Base-by-base conservation (phyloP, 2,329 filamentous ascomycete genomes). In the Neonectria faginata region DNA sequence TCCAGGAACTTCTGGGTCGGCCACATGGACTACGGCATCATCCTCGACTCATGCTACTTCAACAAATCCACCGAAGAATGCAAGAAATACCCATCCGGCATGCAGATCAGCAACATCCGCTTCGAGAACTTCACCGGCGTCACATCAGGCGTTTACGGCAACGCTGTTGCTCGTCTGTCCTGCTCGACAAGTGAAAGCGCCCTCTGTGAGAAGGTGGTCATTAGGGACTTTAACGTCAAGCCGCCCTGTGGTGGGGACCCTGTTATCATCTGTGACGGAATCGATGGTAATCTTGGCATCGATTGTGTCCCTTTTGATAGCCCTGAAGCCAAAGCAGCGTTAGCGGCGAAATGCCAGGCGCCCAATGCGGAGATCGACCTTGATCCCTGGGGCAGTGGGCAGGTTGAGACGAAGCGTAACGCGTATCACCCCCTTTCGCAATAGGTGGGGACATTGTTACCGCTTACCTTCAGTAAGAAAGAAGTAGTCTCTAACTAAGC, bases 31-130 rank as follows among this genome's bases (percentile, higher is more conserved):
- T 82, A 83, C 65, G 82, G 85, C 0, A 80, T 88, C 22, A 85
- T 88, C 39, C 77, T 90, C 8, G 87, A 89, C 70, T 86, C 87
- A 29, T 89, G 88, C 76, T 89, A 89, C 76, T 89, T 89, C 75
- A 84, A 89, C 76, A 79, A 79, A 62, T 75, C 84, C 60, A 68
- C 79, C 3, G 81, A 82, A 1, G 80, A 81, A 2, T 89, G 87
- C 69, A 81, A 83, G 2, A 63, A 79, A 14, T 85, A 86, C 66
- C 87, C 87, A 0, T 87, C 85, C 0, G 79, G 80, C 8, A 86
- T 89, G 68, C 85, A 89, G 69, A 83, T 89, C 61, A 86, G 84
- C 27, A 84, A 89, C 71, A 82, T 90, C 33, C 78, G 78, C 0
- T 89, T 89, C 65, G 80, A 88, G 70, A 89, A 89, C 70, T 83